Conservation (phyloP, 371 early-diverging fungal genomes). For the Mucor indicus region DNA sequence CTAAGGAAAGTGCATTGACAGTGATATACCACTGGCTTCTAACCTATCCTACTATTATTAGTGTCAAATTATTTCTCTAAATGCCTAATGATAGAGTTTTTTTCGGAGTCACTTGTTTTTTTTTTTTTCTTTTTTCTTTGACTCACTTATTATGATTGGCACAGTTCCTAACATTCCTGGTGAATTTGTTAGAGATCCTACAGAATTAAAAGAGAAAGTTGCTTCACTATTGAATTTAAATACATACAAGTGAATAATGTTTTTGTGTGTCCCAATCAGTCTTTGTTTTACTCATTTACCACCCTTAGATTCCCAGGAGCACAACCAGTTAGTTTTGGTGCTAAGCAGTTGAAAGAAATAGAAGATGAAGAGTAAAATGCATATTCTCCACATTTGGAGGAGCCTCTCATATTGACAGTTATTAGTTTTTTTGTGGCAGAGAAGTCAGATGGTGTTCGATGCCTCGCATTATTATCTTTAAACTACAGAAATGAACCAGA, state of each 20-base stretch:
- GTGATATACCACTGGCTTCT: too few relatives aligned
- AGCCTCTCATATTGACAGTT: background rate
- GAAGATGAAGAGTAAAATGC: constrained; percentile 66
- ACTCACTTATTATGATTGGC: constrained; percentile 14
- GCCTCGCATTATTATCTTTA: constrained; percentile 67
- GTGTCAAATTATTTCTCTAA: too few relatives aligned
- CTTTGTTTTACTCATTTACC: background rate
- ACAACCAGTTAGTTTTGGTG: constrained; percentile 92
- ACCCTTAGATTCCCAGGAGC: constrained; percentile 80
- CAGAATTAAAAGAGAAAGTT: constrained; percentile 30
- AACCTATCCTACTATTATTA: too few relatives aligned
- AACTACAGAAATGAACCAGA: constrained; percentile 46
- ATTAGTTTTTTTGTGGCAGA: constrained; percentile 92
- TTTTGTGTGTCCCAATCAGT: background rate
- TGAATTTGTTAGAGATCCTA: constrained; percentile 31
- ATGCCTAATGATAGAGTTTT: too few relatives aligned
- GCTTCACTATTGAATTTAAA: constrained; percentile 34
- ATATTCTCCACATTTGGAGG: constrained; percentile 13
- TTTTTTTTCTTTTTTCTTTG: constrained; percentile 3
- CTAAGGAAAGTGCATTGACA: too few relatives aligned
- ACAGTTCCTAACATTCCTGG: constrained; percentile 50
- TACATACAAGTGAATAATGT: constrained; percentile 34
- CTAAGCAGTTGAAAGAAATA: constrained; percentile 67
- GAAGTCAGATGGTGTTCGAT: constrained; percentile 97
- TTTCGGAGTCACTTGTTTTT: too few relatives aligned